Percentiles rank a stretch among this genome's conserved stretches.
Evolutionary conservation across 345 rosid genomes (phyloP).

Genomic region (Luvunga scandens): DNA sequence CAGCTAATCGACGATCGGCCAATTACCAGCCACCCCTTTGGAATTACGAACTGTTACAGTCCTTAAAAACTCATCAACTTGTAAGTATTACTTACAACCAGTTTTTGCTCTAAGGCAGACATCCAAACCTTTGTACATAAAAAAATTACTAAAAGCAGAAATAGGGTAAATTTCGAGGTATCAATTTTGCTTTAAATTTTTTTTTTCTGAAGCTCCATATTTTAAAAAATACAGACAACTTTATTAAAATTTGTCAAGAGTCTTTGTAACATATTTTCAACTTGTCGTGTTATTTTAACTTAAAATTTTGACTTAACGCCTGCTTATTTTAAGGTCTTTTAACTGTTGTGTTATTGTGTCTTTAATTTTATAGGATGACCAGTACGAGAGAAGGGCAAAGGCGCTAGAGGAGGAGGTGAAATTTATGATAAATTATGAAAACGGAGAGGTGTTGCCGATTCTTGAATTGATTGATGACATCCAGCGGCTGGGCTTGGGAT

Average conservation of each 20-base stretch:
- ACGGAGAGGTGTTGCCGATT: not conserved
- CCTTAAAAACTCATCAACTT: not conserved
- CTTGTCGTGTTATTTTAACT: too few relatives aligned
- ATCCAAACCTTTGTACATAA: too few relatives aligned
- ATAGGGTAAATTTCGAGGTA: too few relatives aligned
- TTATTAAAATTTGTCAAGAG: too few relatives aligned
- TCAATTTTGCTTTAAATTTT: too few relatives aligned
- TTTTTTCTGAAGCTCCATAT: too few relatives aligned
- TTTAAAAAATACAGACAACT: not conserved
- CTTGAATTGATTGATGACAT: constrained; percentile 44
- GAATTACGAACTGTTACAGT: too few relatives aligned
- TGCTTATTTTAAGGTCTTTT: too few relatives aligned
- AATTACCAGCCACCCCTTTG: not conserved
- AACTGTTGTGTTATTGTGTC: not conserved
- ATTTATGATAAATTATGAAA: constrained; percentile 11
- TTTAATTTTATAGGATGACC: constrained; percentile 12
- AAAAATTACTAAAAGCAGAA: too few relatives aligned
- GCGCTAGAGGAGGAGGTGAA: constrained; percentile 33
- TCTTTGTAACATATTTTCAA: too few relatives aligned
- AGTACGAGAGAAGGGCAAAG: constrained; percentile 8
- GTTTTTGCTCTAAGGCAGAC: too few relatives aligned
- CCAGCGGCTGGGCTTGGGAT: constrained; percentile 36
- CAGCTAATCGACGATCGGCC: not conserved
- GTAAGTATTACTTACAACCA: not conserved
- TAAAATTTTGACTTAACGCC: too few relatives aligned